Evolutionary conservation across 2,329 filamentous ascomycete species (phyloP).

Genomic region (Pyrenophora tritici-repentis): DNA sequence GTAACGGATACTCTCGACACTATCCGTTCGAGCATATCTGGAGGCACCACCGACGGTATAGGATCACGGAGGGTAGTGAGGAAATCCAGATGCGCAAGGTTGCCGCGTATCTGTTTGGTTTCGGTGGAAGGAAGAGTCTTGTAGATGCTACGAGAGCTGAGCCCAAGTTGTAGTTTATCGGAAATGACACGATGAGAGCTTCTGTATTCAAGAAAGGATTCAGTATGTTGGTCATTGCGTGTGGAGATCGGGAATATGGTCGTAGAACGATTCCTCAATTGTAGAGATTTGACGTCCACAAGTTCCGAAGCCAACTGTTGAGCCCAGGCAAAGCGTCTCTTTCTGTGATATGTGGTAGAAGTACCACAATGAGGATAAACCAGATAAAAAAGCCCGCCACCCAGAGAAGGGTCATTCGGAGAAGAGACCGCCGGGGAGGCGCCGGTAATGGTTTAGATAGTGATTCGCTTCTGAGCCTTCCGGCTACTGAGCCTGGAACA

Average conservation of each 20-base stretch:
- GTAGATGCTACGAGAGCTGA: slow-evolving; percentile 39
- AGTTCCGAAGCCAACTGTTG: slow-evolving; percentile 18
- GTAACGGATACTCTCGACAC: slow-evolving; percentile 63
- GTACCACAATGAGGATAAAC: slow-evolving; percentile 5
- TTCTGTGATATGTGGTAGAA: slow-evolving; percentile 10
- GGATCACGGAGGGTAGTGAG: slow-evolving; percentile 68
- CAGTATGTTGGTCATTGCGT: too few relatives aligned
- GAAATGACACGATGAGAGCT: neutral
- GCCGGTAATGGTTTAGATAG: slow-evolving; percentile 1
- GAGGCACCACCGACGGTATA: slow-evolving; percentile 65
- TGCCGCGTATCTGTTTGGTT: slow-evolving; percentile 63
- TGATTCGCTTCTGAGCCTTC: too few relatives aligned
- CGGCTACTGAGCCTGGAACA: neutral
- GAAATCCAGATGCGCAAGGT: slow-evolving; percentile 71
- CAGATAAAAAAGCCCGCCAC: neutral
- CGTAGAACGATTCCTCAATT: too few relatives aligned
- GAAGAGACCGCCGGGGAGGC: neutral
- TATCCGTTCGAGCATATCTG: slow-evolving; percentile 69
- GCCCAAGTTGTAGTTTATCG: slow-evolving; percentile 34
- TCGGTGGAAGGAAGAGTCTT: slow-evolving; percentile 52
- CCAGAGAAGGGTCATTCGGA: slow-evolving; percentile 2
- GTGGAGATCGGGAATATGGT: neutral
- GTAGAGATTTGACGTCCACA: neutral
- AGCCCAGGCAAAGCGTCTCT: slow-evolving; percentile 12
- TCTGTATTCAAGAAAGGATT: neutral